Evolutionary conservation across 345 rosid genomes (phyloP).

Genomic region (Populus deltoides): DNA sequence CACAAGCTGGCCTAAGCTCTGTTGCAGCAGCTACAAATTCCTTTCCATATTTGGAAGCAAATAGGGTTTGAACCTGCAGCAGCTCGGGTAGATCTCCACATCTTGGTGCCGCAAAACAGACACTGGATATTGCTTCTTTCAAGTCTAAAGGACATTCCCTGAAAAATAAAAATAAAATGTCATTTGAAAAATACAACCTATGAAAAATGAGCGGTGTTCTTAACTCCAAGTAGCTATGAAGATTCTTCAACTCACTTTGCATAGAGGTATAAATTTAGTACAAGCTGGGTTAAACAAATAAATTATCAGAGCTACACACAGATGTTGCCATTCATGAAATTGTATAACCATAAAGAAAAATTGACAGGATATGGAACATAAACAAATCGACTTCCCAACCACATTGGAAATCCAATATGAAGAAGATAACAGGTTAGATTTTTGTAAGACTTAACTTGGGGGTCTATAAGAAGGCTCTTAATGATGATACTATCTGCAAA

Average conservation of each 20-base stretch:
- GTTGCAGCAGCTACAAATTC: constrained; percentile 89
- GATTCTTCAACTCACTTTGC: neutral
- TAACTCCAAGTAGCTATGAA: neutral
- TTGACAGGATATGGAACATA: neutral
- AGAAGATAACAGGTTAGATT: neutral
- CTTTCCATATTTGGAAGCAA: constrained; percentile 78
- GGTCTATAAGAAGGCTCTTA: neutral
- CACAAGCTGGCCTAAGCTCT: constrained; percentile 92
- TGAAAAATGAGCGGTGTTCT: neutral
- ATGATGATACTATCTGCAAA: neutral
- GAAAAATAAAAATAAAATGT: constrained; percentile 7
- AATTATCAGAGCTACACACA: neutral
- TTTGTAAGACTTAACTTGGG: neutral
- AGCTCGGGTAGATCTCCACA: constrained; percentile 91
- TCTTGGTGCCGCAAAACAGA: constrained; percentile 98
- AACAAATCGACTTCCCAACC: neutral
- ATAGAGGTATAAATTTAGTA: neutral
- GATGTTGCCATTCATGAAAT: neutral
- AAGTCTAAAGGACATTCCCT: constrained; percentile 98
- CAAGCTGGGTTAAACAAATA: constrained; percentile 6
- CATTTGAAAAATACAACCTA: constrained; percentile 7
- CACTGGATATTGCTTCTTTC: constrained; percentile 89
- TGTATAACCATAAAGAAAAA: neutral
- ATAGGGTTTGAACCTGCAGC: constrained; percentile 84
- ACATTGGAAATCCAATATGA: neutral